These are phyloP conservation scores for Kazachstania bromeliacearum DNA, from an alignment of 805 yeast species.

Conservation along the genomic window DNA sequence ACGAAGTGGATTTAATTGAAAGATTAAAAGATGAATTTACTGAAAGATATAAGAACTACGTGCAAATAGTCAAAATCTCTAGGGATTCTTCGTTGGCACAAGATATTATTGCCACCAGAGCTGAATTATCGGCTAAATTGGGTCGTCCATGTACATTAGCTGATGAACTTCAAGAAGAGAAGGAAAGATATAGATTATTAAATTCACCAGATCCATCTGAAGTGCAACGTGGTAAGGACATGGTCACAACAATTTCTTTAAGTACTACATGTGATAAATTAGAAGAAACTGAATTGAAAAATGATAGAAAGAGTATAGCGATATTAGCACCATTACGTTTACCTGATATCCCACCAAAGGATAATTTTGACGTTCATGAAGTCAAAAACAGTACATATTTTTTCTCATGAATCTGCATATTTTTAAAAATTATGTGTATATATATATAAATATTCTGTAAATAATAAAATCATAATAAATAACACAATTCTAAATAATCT, in stretches of 20 bases:
- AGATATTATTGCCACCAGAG: conserved; percentile 41
- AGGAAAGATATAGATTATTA: conserved; percentile 47
- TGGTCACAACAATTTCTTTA: conserved; percentile 66
- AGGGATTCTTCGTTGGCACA: conserved; percentile 41
- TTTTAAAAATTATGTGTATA: neutral
- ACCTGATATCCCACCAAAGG: conserved; percentile 70
- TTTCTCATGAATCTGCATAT: conserved; percentile 35
- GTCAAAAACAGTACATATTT: conserved; percentile 72
- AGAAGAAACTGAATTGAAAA: conserved; percentile 10
- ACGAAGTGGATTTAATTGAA: conserved; percentile 61
- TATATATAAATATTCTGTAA: conserved; percentile 3
- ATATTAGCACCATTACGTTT: conserved; percentile 59
- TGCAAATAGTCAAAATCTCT: conserved; percentile 51
- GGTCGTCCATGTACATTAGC: conserved; percentile 51
- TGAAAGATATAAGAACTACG: conserved; percentile 63
- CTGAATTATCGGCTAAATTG: conserved; percentile 37
- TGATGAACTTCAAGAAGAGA: conserved; percentile 70
- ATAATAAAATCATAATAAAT: neutral
- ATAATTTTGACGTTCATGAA: conserved; percentile 69
- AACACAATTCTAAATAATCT: conserved; percentile 36
- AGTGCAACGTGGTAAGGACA: conserved; percentile 39
- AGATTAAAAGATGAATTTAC: conserved; percentile 71
- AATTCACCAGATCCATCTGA: conserved; percentile 43
- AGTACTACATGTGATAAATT: conserved; percentile 11
- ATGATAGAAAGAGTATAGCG: conserved; percentile 7